Percentiles rank a stretch among this genome's conserved stretches.
Conservation (phyloP, 148 eudicot genomes). For the Amaranthus cruentus region DNA sequence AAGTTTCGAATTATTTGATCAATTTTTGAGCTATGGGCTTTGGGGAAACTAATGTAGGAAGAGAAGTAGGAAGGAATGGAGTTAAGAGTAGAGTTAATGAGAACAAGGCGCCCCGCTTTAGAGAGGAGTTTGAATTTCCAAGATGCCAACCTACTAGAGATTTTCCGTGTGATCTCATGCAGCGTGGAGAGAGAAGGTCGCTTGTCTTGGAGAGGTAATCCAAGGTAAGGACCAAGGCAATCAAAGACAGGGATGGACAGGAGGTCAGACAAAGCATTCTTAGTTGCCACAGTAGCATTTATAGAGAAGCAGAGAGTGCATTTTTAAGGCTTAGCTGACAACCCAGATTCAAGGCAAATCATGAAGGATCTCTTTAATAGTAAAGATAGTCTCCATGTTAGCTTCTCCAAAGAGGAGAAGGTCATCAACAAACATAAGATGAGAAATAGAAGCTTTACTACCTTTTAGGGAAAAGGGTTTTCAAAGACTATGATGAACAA, state of each 20-base stretch:
- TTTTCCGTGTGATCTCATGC: neutral
- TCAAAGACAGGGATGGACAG: neutral
- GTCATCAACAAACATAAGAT: neutral
- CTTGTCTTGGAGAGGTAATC: neutral
- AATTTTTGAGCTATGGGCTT: too few relatives aligned
- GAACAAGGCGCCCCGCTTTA: neutral
- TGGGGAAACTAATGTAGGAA: too few relatives aligned
- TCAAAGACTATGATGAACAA: neutral
- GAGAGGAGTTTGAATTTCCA: constrained; percentile 6
- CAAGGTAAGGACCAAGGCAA: neutral
- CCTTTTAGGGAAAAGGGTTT: neutral
- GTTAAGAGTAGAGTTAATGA: neutral
- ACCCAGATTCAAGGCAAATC: neutral
- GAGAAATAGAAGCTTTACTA: neutral
- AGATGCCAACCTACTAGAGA: neutral
- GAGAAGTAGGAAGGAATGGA: neutral
- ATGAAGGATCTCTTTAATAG: neutral
- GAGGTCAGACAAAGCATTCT: too few relatives aligned
- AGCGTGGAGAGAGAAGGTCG: too few relatives aligned
- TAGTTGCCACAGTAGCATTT: neutral
- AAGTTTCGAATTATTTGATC: too few relatives aligned
- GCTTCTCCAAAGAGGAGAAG: neutral
- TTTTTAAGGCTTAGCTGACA: neutral
- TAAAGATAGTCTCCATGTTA: neutral
- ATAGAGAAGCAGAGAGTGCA: neutral